phyloP scores from a whole-genome alignment of 495 filamentous ascomycete genomes.

The Stereocaulon alpinum region DNA sequence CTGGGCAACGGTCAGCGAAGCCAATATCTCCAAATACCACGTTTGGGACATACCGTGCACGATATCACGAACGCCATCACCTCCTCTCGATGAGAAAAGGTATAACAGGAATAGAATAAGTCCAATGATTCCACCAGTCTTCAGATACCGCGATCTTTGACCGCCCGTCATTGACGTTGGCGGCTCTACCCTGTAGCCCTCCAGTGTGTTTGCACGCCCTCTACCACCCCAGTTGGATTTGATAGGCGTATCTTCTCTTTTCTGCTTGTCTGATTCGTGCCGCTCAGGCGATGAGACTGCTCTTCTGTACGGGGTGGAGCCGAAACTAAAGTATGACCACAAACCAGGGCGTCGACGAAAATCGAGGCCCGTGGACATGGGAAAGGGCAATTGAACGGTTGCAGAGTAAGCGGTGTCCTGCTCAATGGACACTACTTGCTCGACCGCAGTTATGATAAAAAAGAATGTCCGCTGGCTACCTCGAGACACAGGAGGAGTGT shows the following conservation, averaged over 20 bases:
- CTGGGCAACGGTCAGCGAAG: background rate
- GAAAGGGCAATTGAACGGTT: slow-evolving; percentile 10
- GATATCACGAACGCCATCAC: slow-evolving; percentile 27
- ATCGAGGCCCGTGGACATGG: slow-evolving; percentile 35
- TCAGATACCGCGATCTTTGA: slow-evolving; percentile 68
- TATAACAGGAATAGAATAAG: slow-evolving; percentile 66
- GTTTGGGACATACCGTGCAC: slow-evolving; percentile 17
- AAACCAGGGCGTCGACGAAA: slow-evolving; percentile 33
- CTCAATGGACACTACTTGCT: background rate
- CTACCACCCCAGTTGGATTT: slow-evolving; percentile 15
- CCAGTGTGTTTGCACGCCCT: slow-evolving; percentile 29
- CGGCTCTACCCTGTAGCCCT: slow-evolving; percentile 29
- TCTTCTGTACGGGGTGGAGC: slow-evolving; percentile 25
- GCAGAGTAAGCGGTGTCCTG: background rate
- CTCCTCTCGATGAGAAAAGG: slow-evolving; percentile 54
- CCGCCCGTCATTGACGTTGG: slow-evolving; percentile 54
- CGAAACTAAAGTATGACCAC: slow-evolving; percentile 41
- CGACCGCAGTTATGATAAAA: background rate
- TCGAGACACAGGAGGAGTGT: background rate
- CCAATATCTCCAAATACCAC: too few species aligned
- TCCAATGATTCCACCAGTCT: slow-evolving; percentile 69
- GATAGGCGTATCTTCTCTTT: slow-evolving; percentile 34
- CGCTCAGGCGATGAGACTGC: slow-evolving; percentile 32
- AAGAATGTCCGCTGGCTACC: background rate
- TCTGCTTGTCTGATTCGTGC: slow-evolving; percentile 31